phyloP scores from a whole-genome alignment of 768 basidiomycete genomes.

The Trametes cinnabarina region DNA sequence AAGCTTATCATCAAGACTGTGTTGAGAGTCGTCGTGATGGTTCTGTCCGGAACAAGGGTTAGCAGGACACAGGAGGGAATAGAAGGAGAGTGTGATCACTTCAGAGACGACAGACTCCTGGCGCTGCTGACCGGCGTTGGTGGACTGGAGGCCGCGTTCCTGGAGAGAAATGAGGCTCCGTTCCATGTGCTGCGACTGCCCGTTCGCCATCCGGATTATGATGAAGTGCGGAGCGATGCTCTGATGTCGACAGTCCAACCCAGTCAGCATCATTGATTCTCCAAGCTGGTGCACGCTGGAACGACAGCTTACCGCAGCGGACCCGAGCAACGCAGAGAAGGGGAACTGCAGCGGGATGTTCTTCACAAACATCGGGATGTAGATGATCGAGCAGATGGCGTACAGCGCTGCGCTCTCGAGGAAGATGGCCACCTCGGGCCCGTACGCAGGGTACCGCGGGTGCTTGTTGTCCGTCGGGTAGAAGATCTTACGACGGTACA shows the following conservation, averaged over 20 bases:
- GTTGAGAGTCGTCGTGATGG: too few relatives aligned
- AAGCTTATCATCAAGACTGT: too few relatives aligned
- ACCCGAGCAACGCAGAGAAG: not conserved
- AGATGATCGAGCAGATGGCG: not conserved
- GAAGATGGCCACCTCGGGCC: not conserved
- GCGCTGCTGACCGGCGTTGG: too few relatives aligned
- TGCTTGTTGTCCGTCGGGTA: not conserved
- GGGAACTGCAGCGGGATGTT: not conserved
- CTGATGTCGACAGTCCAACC: not conserved
- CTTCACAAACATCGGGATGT: not conserved
- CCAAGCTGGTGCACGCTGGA: too few relatives aligned
- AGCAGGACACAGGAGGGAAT: too few relatives aligned
- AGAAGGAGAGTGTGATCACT: too few relatives aligned
- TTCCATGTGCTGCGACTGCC: not conserved
- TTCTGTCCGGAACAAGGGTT: too few relatives aligned
- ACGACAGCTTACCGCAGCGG: not conserved
- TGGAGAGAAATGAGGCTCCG: not conserved
- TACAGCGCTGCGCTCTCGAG: slow-evolving; percentile 1
- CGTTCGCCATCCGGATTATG: not conserved
- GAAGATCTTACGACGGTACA: not conserved
- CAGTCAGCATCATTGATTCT: too few relatives aligned
- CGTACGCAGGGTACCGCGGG: not conserved
- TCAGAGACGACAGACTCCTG: too few relatives aligned
- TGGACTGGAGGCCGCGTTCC: not conserved
- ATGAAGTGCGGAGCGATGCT: not conserved